A percentile compares a stretch with the other conserved stretches of the same genome.
Conservation (phyloP, 2,329 filamentous ascomycete genomes). For the Aphanoascus verrucosus region DNA sequence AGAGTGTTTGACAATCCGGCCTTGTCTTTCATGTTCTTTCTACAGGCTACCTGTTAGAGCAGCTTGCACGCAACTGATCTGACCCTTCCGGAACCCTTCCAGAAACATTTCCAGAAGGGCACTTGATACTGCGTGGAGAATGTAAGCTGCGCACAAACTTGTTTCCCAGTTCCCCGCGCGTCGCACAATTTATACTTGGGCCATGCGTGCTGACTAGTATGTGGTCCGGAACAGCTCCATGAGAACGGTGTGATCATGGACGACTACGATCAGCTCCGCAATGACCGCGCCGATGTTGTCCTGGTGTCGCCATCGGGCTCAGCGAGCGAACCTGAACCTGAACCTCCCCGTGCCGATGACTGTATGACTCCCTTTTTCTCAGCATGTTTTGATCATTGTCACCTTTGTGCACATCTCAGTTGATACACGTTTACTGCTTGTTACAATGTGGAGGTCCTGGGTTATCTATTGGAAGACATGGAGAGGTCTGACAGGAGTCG, state of each 20-base stretch:
- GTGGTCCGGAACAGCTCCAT: slow-evolving; percentile 25
- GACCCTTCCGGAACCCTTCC: no score
- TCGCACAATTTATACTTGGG: no score
- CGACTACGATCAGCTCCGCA: slow-evolving; percentile 46
- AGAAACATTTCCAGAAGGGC: neutral
- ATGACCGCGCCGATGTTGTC: slow-evolving; percentile 52
- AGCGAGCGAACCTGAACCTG: slow-evolving; percentile 45
- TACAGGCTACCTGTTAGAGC: neutral
- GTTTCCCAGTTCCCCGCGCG: neutral
- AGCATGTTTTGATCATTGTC: neutral
- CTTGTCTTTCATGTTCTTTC: no score
- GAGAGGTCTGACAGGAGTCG: neutral
- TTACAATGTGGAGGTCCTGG: slow-evolving; percentile 1
- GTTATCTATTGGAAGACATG: neutral
- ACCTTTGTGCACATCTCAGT: neutral
- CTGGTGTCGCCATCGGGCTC: slow-evolving; percentile 52
- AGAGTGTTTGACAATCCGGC: no score
- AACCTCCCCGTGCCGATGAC: slow-evolving; percentile 49
- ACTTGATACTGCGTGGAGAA: slow-evolving; percentile 12
- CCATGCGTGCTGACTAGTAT: neutral
- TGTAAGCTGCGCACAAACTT: slow-evolving; percentile 7
- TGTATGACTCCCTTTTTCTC: slow-evolving; percentile 30
- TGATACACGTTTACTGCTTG: neutral
- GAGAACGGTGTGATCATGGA: slow-evolving; percentile 55
- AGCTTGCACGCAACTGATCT: neutral